phyloP scores from a whole-genome alignment of 176 grass and related monocot genomes.

The Thalia dealbata region DNA sequence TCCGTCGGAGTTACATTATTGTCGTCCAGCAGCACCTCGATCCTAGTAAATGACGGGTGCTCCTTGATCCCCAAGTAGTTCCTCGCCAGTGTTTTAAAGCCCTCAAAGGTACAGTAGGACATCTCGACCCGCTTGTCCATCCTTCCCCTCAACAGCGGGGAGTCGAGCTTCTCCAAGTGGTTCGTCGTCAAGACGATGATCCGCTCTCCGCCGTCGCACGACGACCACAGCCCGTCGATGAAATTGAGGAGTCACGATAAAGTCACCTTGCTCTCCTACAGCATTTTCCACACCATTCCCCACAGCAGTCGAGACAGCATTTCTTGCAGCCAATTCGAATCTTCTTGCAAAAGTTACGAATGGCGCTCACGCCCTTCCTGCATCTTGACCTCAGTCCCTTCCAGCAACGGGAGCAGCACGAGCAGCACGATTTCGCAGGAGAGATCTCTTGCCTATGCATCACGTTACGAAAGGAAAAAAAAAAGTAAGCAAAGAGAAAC shows the following conservation, averaged over 20 bases:
- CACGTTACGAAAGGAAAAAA: too few species aligned
- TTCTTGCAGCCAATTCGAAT: neutral
- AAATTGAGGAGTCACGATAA: slow-evolving; percentile 9
- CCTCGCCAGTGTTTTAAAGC: too few species aligned
- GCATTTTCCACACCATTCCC: too few species aligned
- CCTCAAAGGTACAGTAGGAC: slow-evolving; percentile 13
- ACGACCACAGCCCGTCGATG: slow-evolving; percentile 21
- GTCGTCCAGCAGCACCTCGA: neutral
- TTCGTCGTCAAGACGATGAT: slow-evolving; percentile 15
- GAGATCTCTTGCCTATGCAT: too few species aligned
- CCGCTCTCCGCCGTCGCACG: slow-evolving; percentile 1
- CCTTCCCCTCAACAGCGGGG: slow-evolving; percentile 11
- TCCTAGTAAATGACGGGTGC: neutral
- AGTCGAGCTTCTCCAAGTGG: slow-evolving; percentile 14
- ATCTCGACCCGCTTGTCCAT: slow-evolving; percentile 15
- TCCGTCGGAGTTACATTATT: slow-evolving; percentile 13
- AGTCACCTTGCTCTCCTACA: slow-evolving; percentile 13
- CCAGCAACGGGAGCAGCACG: too few species aligned
- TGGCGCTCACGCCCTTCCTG: neutral
- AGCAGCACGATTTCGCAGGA: too few species aligned
- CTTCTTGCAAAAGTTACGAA: too few species aligned
- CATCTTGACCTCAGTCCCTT: too few species aligned
- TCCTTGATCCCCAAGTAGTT: neutral
- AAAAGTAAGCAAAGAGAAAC: too few species aligned
- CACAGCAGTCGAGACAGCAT: too few species aligned